phyloP scores from a whole-genome alignment of 1,284 basidiomycete species.

The Apiotrichum brassicae region DNA sequence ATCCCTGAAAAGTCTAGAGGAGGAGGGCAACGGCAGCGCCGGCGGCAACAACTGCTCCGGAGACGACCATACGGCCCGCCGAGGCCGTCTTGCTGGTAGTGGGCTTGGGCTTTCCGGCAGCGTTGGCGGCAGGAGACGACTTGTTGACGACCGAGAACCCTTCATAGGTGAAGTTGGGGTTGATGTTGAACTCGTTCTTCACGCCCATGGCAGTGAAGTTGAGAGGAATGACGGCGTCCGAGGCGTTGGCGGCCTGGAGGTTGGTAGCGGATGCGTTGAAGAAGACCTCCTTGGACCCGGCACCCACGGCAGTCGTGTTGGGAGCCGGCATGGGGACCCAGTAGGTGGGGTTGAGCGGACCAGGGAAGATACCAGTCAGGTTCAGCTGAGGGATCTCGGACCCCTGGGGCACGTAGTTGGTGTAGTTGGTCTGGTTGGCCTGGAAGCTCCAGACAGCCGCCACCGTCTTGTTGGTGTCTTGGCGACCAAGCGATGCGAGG shows the following conservation, averaged over 20 bases:
- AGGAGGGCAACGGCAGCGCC: neutral
- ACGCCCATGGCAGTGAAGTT: slow-evolving; percentile 22
- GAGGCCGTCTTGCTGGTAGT: neutral
- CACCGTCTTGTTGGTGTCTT: slow-evolving; percentile 51
- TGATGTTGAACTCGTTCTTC: slow-evolving; percentile 22
- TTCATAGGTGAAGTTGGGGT: slow-evolving; percentile 23
- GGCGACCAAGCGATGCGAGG: slow-evolving; percentile 56
- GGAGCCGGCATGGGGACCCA: slow-evolving; percentile 40
- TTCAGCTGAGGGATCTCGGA: slow-evolving; percentile 34
- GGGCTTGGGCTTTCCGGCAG: neutral
- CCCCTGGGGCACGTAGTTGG: slow-evolving; percentile 29
- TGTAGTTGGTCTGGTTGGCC: slow-evolving; percentile 24
- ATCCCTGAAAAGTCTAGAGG: too few species aligned
- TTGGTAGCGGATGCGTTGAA: slow-evolving; percentile 16
- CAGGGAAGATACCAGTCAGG: slow-evolving; percentile 38
- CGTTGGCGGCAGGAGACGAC: slow-evolving; percentile 3
- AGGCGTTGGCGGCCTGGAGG: slow-evolving; percentile 13
- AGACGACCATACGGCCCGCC: neutral
- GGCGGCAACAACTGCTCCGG: neutral
- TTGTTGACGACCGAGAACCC: slow-evolving; percentile 8
- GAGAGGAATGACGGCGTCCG: slow-evolving; percentile 14
- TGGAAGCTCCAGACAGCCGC: slow-evolving; percentile 38
- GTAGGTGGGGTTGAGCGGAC: slow-evolving; percentile 22
- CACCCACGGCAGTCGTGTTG: slow-evolving; percentile 28
- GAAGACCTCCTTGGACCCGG: slow-evolving; percentile 33